phyloP scores from a whole-genome alignment of 2,329 filamentous ascomycete genomes.

The Calonectria leucothoes region DNA sequence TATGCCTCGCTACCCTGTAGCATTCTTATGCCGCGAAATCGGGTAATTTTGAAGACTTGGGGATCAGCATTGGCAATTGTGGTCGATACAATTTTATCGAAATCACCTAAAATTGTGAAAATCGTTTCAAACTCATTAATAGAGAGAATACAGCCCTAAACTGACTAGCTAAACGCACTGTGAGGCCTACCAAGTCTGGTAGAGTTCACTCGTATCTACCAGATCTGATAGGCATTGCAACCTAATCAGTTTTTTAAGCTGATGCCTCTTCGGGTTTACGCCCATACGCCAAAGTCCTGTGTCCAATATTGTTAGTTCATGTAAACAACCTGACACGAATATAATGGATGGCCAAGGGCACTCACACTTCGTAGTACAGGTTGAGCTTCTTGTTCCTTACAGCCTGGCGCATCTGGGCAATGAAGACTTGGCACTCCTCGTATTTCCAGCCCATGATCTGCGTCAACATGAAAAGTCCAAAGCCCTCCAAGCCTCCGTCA shows the following conservation, averaged over 20 bases:
- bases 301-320: not conserved
- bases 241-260: too few relatives aligned
- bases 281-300: constrained; percentile 25
- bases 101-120: too few relatives aligned
- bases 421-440: constrained; percentile 25
- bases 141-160: too few relatives aligned
- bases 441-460: constrained; percentile 27
- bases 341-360: not conserved
- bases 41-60: not conserved
- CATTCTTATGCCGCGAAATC: not conserved
- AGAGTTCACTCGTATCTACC: too few relatives aligned
- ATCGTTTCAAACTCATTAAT: too few relatives aligned
- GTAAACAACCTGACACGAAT: not conserved
- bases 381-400: constrained; percentile 23
- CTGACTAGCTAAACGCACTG: too few relatives aligned
- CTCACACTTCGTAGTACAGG: constrained; percentile 29
- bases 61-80: too few relatives aligned
- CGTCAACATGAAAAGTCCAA: constrained; percentile 21
- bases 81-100: too few relatives aligned
- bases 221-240: too few relatives aligned
- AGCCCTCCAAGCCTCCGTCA: constrained; percentile 24
- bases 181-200: too few relatives aligned
- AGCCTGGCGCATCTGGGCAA: constrained; percentile 27
- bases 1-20: not conserved
- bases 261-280: constrained; percentile 16